These are phyloP conservation scores for Naganishia liquefaciens DNA, from an alignment of 1,284 basidiomycete genomes.

Conservation along the genomic window DNA sequence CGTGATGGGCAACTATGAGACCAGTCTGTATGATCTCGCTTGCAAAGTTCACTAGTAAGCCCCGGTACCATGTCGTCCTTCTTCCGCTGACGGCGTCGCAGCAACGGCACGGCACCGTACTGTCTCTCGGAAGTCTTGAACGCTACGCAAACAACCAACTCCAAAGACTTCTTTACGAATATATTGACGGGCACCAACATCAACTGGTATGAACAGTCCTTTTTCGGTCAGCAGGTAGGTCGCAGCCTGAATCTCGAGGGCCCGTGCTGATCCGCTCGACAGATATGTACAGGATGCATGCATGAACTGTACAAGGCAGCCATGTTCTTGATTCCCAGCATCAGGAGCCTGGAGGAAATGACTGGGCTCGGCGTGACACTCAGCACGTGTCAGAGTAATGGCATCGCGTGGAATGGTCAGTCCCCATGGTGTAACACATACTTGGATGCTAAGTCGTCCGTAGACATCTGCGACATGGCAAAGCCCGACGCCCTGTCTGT, in stretches of 20 bases:
- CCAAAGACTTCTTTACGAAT: slow-evolving; percentile 29
- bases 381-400: slow-evolving; percentile 4
- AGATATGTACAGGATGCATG: slow-evolving; percentile 31
- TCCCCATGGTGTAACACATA: neutral
- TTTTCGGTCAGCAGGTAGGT: slow-evolving; percentile 21
- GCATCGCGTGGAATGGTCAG: slow-evolving; percentile 26
- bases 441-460: neutral
- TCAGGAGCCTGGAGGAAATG: slow-evolving; percentile 12
- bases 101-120: slow-evolving; percentile 31
- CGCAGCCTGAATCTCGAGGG: neutral
- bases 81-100: neutral
- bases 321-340: slow-evolving; percentile 30
- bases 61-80: neutral
- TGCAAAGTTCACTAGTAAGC: slow-evolving; percentile 26
- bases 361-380: slow-evolving; percentile 16
- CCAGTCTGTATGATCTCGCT: slow-evolving; percentile 30
- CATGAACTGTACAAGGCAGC: slow-evolving; percentile 32
- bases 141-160: slow-evolving; percentile 29
- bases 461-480: slow-evolving; percentile 27
- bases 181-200: slow-evolving; percentile 27
- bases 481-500: slow-evolving; percentile 27
- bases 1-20: slow-evolving; percentile 25
- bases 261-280: neutral
- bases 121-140: slow-evolving; percentile 29
- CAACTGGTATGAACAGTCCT: slow-evolving; percentile 30